Conservation (phyloP, 2,329 filamentous ascomycete genomes). For the Ophiostoma tasmaniense region DNA sequence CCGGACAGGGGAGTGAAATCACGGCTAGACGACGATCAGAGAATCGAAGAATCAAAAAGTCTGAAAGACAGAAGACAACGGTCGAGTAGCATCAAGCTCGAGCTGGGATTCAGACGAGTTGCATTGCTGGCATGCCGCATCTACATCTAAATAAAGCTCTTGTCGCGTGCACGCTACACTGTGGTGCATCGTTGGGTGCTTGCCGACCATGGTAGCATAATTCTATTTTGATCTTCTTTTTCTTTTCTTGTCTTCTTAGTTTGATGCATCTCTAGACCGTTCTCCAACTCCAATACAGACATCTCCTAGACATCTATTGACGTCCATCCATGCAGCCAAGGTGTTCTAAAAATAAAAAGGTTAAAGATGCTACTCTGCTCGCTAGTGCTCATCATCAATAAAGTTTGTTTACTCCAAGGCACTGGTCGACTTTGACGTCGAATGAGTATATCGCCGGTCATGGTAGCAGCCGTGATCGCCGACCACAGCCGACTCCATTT, state of each 20-base stretch:
- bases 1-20: neutral
- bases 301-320: neutral
- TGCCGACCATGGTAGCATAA: neutral
- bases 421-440: no score
- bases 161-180: no score
- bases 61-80: neutral
- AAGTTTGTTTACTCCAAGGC: no score
- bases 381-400: neutral
- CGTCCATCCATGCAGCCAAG: neutral
- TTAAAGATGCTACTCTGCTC: neutral
- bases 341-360: conserved; percentile 5
- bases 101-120: no score
- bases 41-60: neutral
- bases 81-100: no score
- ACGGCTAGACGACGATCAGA: neutral
- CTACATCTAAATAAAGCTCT: neutral
- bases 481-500: neutral
- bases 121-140: neutral
- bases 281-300: neutral
- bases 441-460: no score
- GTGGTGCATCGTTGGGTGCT: neutral
- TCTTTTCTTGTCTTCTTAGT: neutral
- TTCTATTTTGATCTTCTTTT: neutral
- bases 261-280: neutral
- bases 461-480: neutral